These are phyloP conservation scores for Cladosporium colombiae DNA, from an alignment of 2,329 filamentous ascomycete species.

Conservation along the genomic window DNA sequence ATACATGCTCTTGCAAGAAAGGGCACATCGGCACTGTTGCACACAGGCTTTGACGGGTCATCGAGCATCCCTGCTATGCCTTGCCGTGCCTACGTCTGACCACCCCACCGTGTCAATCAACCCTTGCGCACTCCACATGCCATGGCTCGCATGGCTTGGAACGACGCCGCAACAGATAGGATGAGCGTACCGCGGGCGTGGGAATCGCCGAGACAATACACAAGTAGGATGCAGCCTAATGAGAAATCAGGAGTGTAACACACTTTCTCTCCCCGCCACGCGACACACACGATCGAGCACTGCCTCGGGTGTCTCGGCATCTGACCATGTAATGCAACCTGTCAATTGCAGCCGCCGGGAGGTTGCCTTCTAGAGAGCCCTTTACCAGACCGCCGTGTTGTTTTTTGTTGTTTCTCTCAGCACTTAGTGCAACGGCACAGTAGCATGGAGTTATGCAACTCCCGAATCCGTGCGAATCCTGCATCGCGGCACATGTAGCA, in stretches of 20 bases:
- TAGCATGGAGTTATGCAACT: neutral
- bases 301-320: slow-evolving; percentile 6
- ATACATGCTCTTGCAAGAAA: neutral
- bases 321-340: slow-evolving; percentile 4
- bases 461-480: neutral
- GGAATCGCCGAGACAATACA: neutral
- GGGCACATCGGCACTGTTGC: neutral
- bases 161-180: neutral
- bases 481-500: neutral
- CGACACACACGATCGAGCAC: neutral
- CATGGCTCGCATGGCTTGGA: neutral
- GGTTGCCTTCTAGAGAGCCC: neutral
- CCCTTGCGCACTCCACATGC: slow-evolving; percentile 12
- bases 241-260: neutral
- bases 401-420: neutral
- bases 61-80: slow-evolving; percentile 9
- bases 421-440: neutral
- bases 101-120: neutral
- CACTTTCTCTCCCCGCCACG: neutral
- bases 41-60: neutral
- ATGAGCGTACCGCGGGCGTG: neutral
- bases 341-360: neutral
- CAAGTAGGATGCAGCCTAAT: neutral
- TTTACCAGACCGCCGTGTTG: neutral
- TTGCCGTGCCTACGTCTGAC: slow-evolving; percentile 17